phyloP scores from a whole-genome alignment of 2,329 filamentous ascomycete species.

The Xylaria polymorpha region DNA sequence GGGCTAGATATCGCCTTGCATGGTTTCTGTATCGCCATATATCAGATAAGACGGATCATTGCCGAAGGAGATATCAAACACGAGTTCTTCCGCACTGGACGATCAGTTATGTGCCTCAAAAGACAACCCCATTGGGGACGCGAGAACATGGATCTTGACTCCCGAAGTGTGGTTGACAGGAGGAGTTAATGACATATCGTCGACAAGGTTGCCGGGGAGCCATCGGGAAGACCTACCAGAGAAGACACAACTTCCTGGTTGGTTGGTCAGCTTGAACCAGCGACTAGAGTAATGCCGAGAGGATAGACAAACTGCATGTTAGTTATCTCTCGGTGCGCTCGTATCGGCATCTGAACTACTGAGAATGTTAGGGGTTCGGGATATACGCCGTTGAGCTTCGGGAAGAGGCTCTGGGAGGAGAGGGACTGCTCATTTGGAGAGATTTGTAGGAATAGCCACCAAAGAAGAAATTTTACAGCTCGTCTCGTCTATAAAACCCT shows the following conservation, averaged over 20 bases:
- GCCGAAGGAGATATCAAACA: slow-evolving; percentile 6
- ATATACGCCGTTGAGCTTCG: neutral
- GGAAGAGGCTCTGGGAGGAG: neutral
- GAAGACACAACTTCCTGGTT: slow-evolving; percentile 10
- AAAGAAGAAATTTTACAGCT: neutral
- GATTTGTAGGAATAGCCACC: neutral
- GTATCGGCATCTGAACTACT: slow-evolving; percentile 4
- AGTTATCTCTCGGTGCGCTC: slow-evolving; percentile 6
- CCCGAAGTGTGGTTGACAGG: slow-evolving; percentile 11
- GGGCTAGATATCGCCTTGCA: slow-evolving; percentile 16
- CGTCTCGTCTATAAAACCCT: slow-evolving; percentile 18
- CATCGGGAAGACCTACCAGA: neutral
- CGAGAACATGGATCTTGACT: slow-evolving; percentile 11
- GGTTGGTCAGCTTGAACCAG: slow-evolving; percentile 14
- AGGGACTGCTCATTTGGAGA: neutral
- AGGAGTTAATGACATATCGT: slow-evolving; percentile 8
- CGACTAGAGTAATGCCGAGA: slow-evolving; percentile 2
- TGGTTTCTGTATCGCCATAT: slow-evolving; percentile 9
- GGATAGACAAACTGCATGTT: slow-evolving; percentile 16
- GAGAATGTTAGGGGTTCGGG: slow-evolving; percentile 1
- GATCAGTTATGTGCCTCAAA: slow-evolving; percentile 3
- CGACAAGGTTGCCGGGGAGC: slow-evolving; percentile 13
- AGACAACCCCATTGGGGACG: neutral
- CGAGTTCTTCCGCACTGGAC: neutral
- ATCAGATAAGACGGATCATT: neutral